Conservation (phyloP, 768 basidiomycete genomes). For the Amanita exitialis region DNA sequence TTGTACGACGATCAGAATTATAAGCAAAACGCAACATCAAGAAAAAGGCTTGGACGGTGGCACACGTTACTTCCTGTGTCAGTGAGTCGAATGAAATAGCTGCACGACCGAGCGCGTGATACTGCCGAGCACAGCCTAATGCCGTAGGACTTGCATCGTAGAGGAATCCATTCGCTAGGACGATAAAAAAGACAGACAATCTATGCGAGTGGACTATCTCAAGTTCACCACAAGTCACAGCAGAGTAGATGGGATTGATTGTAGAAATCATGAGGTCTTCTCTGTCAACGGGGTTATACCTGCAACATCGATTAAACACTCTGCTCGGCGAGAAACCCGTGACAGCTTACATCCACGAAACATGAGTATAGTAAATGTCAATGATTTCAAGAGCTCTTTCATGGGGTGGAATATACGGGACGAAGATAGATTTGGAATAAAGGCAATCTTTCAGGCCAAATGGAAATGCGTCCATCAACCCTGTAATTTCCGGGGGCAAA, state of each 20-base stretch:
- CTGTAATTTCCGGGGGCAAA: conserved; percentile 32
- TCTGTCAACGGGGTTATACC: conserved; percentile 34
- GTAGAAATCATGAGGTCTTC: conserved; percentile 31
- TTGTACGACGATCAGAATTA: conserved; percentile 29
- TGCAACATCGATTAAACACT: conserved; percentile 12
- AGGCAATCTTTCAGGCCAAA: conserved; percentile 32
- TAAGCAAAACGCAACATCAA: conserved; percentile 32
- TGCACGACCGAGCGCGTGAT: conserved; percentile 37
- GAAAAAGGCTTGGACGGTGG: conserved; percentile 38
- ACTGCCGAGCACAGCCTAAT: conserved; percentile 24
- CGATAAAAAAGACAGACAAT: conserved; percentile 42
- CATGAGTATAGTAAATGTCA: conserved; percentile 31
- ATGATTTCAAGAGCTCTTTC: conserved; percentile 29
- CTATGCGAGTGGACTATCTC: conserved; percentile 32
- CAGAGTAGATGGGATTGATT: conserved; percentile 32
- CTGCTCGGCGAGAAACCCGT: background rate
- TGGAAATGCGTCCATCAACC: conserved; percentile 38
- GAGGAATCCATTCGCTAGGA: conserved; percentile 36
- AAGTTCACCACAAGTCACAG: conserved; percentile 18
- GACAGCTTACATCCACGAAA: conserved; percentile 36
- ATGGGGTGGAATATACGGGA: conserved; percentile 28
- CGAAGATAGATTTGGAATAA: conserved; percentile 27
- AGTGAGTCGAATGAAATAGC: conserved; percentile 37
- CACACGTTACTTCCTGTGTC: conserved; percentile 30
- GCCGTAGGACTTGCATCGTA: conserved; percentile 29